phyloP scores from a whole-genome alignment of 1,139 yeast genomes.

The Arxiozyma slooffiae region DNA sequence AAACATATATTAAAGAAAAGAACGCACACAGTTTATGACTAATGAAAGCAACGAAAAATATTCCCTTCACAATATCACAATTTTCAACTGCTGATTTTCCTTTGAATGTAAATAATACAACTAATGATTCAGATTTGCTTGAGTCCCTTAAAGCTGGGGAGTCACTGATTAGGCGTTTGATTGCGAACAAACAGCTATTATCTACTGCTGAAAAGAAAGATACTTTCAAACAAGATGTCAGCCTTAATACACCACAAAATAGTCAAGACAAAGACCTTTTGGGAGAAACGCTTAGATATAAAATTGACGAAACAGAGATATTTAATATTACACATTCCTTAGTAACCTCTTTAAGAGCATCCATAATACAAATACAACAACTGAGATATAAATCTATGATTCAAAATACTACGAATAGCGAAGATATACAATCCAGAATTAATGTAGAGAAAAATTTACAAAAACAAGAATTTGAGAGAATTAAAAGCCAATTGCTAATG shows the following conservation, averaged over 20 bases:
- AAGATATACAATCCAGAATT: constrained; percentile 34
- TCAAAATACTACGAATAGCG: constrained; percentile 24
- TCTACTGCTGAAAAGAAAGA: neutral
- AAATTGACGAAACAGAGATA: constrained; percentile 1
- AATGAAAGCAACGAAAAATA: neutral
- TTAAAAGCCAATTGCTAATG: constrained; percentile 30
- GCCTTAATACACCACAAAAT: neutral
- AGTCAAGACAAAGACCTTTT: neutral
- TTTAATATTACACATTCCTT: constrained; percentile 11
- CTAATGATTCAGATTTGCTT: neutral
- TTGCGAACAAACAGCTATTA: neutral
- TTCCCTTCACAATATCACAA: neutral
- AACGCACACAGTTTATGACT: neutral
- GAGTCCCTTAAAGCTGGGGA: neutral
- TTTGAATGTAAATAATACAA: no score
- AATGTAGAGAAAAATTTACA: constrained; percentile 40
- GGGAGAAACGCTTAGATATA: neutral
- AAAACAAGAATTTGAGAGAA: constrained; percentile 41
- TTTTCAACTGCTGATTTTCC: neutral
- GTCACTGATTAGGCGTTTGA: neutral
- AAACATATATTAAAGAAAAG: neutral
- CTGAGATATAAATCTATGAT: constrained; percentile 35
- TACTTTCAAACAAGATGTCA: neutral
- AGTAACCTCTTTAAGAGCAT: constrained; percentile 11
- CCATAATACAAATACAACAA: constrained; percentile 22